phyloP scores from a whole-genome alignment of 2,329 filamentous ascomycete species.

The Fusarium duplospermum region DNA sequence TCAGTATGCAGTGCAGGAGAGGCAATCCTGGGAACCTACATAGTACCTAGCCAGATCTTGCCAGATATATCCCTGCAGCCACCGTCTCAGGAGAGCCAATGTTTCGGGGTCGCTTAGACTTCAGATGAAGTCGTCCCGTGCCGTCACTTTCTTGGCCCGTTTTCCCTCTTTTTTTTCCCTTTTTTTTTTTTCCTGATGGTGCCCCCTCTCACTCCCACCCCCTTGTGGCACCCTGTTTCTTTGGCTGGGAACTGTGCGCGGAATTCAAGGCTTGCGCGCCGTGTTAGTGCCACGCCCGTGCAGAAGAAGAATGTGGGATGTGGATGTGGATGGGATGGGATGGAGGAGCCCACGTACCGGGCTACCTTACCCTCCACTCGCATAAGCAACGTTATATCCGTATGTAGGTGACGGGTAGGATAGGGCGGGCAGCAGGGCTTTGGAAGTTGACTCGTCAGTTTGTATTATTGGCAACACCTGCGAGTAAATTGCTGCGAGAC shows the following conservation, averaged over 20 bases:
- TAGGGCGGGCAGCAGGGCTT: not conserved
- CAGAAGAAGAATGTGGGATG: not conserved
- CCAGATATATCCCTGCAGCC: constrained; percentile 9
- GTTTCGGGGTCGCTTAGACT: constrained; percentile 10
- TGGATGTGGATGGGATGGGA: not conserved
- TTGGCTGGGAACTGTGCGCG: not conserved
- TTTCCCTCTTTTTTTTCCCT: not conserved
- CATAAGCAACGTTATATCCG: not conserved
- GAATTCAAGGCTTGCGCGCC: not conserved
- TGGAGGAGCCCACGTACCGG: not conserved
- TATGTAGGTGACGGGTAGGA: not conserved
- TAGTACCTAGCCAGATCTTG: constrained; percentile 26
- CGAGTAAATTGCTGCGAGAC: not conserved
- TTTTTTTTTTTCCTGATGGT: not conserved
- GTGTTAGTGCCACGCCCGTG: constrained; percentile 7
- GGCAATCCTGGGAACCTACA: not conserved
- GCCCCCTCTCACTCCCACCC: not conserved
- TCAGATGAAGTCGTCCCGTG: constrained; percentile 14
- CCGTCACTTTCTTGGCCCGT: not conserved
- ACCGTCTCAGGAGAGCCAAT: not conserved
- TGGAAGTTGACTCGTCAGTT: not conserved
- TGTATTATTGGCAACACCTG: not conserved
- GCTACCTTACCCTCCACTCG: not conserved
- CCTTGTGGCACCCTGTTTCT: not conserved
- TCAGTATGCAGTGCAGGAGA: not conserved